Base-by-base conservation (phyloP, 2,329 filamentous ascomycete species). In the Ilyonectria mors-panacis region DNA sequence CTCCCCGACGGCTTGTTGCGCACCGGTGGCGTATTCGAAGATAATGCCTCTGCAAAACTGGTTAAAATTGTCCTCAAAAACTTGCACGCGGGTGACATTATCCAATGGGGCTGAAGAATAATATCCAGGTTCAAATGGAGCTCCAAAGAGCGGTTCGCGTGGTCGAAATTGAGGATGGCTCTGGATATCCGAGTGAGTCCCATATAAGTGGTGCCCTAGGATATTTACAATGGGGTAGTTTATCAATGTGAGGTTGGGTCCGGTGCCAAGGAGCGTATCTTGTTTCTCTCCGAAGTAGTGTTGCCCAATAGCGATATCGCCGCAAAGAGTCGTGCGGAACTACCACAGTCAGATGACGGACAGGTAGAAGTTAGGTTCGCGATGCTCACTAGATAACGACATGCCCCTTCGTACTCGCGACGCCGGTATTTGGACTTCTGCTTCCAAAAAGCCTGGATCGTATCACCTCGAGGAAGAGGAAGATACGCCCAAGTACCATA, bases 401-500 rank as follows among this genome's bases (percentile, higher is more conserved):
- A 26, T 26, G 5, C 26, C 26, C 26, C 26, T 26, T 26, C 26
- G 26, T 26, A 26, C 26, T 23, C 21, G 21, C 21, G 21, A 23
- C 21, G 30, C 30, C 7, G 7, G 30, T 33, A 45, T n/a, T 45
- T 19, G 19, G 15, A 15, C 13, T 44, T 26, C 23, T 37, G 53
- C 1, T 17, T 39, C 6, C 59, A 50, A n/a, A 62, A 53, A 2
- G 50, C 50, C 17, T 21, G 9, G 9, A 62, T 62, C 19, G 37
- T 50, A 26, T 55, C 59, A 17, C 50, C 50, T 4, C 39, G 50
- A 6, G 59, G 59, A 17, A 62, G 50, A 30, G 59, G 59, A 5
- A 55, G 50, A 28, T 55, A 62, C 12, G 37, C n/a, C 26, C 17
- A 55, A 10, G 15, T 54, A 13, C 8, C 33, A 5, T 26, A 26